Evolutionary conservation across 371 early-diverging fungal species (phyloP), one percentile per base, ranked within the genome.

Genomic region (Mortierella sp.): DNA sequence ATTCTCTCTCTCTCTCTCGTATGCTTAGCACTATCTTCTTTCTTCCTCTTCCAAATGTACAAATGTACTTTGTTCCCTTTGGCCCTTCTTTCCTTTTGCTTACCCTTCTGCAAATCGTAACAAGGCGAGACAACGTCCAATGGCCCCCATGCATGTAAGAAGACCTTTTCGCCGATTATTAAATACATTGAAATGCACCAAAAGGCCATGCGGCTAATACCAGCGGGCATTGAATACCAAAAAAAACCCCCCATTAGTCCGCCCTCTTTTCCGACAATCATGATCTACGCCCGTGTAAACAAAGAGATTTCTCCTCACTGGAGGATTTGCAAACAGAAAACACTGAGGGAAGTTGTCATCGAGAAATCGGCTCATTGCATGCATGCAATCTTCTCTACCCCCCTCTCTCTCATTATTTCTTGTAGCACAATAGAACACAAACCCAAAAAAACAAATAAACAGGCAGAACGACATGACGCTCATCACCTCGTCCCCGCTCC

Each of bases 161-260:
- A 56, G n/a, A 3, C 68, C 68, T 21, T 68, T 68, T 41, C 21
- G 54, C 54, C 35, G 73, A 48, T 38, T 73, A 29, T 51, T 51
- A 51, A 18, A 51, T 51, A 51, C 51, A 21, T 21, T 6, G 5
- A 24, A 29, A 11, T 41, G 49, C 73, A 49, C 68, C 68, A 68
- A 68, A 68, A 35, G 44, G 75, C 75, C 60, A 48, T 41, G 46
- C 75, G 68, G 74, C 41, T n/a, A 55, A 27, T 55, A 35, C 24
- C 12, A n/a, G 43, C 68, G 68, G 43, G 58, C 44, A 29, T 29
- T 41, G 21, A 41, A 41, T 41, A 41, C 24, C 4, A 46, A 72
- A 32, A 63, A 43, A 75, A 60, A 60, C 11, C 32, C 7, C 16
- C 3, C 14, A 32, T 35, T 63, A 16, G 27, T 68, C 38, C 35